These are phyloP conservation scores for Boletellus dicymbophilus DNA, from an alignment of 1,284 basidiomycete genomes.

Conservation along the genomic window DNA sequence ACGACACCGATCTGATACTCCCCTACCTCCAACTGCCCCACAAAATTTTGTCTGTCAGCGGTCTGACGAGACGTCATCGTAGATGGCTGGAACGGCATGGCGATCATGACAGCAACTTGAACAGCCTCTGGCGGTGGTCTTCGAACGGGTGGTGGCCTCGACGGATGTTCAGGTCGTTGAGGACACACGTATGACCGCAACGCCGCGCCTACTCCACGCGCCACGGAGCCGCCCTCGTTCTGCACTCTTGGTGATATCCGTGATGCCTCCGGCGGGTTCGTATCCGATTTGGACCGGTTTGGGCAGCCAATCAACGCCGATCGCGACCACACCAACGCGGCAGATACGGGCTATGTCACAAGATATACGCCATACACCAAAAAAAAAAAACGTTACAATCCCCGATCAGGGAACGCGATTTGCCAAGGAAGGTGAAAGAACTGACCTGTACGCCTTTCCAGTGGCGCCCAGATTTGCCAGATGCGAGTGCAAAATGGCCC, in stretches of 20 bases:
- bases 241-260: neutral
- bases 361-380: neutral
- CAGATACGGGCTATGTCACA: conserved; percentile 27
- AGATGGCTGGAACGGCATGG: conserved; percentile 29
- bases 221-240: conserved; percentile 32
- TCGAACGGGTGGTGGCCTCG: conserved; percentile 5
- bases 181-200: conserved; percentile 9
- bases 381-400: neutral
- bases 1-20: conserved; percentile 36
- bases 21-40: conserved; percentile 12
- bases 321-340: conserved; percentile 20
- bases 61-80: neutral
- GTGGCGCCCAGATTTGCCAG: too few species aligned
- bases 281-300: conserved; percentile 27
- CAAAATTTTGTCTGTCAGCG: neutral
- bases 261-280: neutral
- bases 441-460: conserved; percentile 29
- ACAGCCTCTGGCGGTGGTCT: conserved; percentile 21
- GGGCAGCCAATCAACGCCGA: neutral
- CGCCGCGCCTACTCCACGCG: conserved; percentile 46
- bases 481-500: neutral
- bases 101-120: conserved; percentile 34
- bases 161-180: conserved; percentile 1
- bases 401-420: neutral
- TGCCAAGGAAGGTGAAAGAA: neutral